These are phyloP conservation scores for Thielaviopsis musarum DNA, from an alignment of 2,329 filamentous ascomycete genomes.

Conservation along the genomic window DNA sequence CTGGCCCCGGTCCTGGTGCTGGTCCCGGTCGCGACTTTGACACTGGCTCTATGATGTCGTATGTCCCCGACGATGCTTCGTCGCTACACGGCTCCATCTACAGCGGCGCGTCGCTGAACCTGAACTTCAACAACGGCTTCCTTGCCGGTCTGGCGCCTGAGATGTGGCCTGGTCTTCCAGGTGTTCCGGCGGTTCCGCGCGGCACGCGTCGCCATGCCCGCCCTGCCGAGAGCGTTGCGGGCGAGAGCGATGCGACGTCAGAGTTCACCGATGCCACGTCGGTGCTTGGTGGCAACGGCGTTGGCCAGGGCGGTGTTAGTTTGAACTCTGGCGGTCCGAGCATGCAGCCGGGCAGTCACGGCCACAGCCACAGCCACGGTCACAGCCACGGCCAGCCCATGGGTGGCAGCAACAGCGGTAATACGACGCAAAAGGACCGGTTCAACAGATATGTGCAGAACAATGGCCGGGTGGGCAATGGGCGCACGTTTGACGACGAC, in stretches of 20 bases:
- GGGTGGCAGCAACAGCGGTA: not conserved
- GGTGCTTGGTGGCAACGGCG: conserved; percentile 56
- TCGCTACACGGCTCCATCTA: conserved; percentile 87
- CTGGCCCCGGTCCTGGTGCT: conserved; percentile 12
- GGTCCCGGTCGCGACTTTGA: conserved; percentile 40
- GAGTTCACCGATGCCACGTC: conserved; percentile 78
- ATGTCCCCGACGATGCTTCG: conserved; percentile 92
- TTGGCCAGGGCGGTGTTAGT: conserved; percentile 46
- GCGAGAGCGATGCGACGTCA: conserved; percentile 81
- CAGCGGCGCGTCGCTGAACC: conserved; percentile 63
- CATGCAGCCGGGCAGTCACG: not conserved
- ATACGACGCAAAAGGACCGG: conserved; percentile 42
- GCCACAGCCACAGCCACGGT: not conserved
- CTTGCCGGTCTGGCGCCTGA: conserved; percentile 68
- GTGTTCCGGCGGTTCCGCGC: conserved; percentile 42
- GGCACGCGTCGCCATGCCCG: conserved; percentile 50
- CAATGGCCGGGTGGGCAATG: conserved; percentile 49
- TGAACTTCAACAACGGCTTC: conserved; percentile 89
- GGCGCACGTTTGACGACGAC: conserved; percentile 69
- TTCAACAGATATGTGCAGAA: conserved; percentile 90
- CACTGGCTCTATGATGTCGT: conserved; percentile 77
- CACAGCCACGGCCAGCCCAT: conserved; percentile 1
- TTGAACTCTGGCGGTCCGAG: conserved; percentile 5
- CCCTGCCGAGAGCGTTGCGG: conserved; percentile 63
- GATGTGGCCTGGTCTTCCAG: conserved; percentile 68